phyloP scores from a whole-genome alignment of 805 yeast genomes.

The Clavispora santaluciae region DNA sequence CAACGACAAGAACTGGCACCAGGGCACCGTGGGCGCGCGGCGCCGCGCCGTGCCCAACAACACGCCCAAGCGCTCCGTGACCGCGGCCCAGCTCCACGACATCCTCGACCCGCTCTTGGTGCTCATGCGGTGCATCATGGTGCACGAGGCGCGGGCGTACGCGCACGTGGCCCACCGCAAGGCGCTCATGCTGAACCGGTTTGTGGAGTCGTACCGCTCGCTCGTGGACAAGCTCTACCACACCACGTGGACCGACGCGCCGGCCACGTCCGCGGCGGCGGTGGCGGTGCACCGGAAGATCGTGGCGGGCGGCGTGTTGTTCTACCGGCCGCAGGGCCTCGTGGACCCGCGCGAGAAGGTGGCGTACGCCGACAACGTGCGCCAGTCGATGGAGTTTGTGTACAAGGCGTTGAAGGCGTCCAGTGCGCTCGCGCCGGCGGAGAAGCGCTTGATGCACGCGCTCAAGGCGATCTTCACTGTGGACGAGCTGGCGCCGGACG shows the following conservation, averaged over 20 bases:
- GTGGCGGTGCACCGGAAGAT: conserved; percentile 22
- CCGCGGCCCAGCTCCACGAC: conserved; percentile 19
- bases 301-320: conserved; percentile 24
- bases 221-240: conserved; percentile 21
- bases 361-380: conserved; percentile 14
- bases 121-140: conserved; percentile 22
- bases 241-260: conserved; percentile 23
- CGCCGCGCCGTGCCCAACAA: conserved; percentile 16
- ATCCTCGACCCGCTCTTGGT: conserved; percentile 18
- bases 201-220: conserved; percentile 21
- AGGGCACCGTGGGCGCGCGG: conserved; percentile 10
- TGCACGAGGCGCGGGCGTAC: conserved; percentile 10
- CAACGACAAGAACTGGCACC: conserved; percentile 25
- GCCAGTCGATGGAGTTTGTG: conserved; percentile 21
- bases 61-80: conserved; percentile 23
- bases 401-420: conserved; percentile 17
- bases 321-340: conserved; percentile 23
- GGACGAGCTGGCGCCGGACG: conserved; percentile 9
- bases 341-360: conserved; percentile 17
- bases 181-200: conserved; percentile 15
- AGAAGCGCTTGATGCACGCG: conserved; percentile 17
- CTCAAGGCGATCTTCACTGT: conserved; percentile 17
- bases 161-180: conserved; percentile 10
- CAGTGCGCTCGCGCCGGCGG: conserved; percentile 11
- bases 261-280: conserved; percentile 10